Evolutionary conservation across 202 grass and related monocot genomes (phyloP), one percentile per base, ranked within the genome.

Genomic region (Eragrostis tef): DNA sequence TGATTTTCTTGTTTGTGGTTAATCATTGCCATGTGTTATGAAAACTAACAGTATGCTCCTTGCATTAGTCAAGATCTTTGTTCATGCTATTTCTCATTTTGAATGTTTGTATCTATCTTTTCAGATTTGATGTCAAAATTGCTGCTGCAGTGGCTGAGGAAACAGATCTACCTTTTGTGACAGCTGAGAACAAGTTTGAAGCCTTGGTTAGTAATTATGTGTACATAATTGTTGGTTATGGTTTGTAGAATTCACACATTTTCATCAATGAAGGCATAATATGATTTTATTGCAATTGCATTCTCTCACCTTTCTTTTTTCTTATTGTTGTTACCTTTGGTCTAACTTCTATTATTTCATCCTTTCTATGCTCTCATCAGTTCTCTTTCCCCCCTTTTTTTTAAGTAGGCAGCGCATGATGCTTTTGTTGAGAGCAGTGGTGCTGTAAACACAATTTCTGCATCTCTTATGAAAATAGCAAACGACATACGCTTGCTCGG

Each of bases 161-260:
- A 86, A 99, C 96, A 63, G 80, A 52, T 51, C 85, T 99, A 75
- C 90, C 96, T 71, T 99, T 99, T 48, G 70, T 96, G 58, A 96
- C 93, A 76, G 96, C 96, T 81, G 96, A 99, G 89, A 99, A 99
- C 89, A 99, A 99, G 83, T 99, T 99, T 81, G 96, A 99, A 89
- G 96, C 93, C 79, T 84, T 99, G 86, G 96, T 99, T 73, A 88
- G 90, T 94, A 47, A 41, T 91, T 71, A 70, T 78, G 27, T 78
- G 42, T 15, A 71, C 7, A 39, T 17, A 71, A 77, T 77, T 48
- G 22, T 58, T 48, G 26, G 80, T 80, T 80, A 39, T 21, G n/a
- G 6, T 6, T 62, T 57, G 61, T 21, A 71, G 24, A 42, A 79
- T 67, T 46, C 12, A 17, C 49, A 50, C 1, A 61, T 76, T 64